These are phyloP conservation scores for Arthrobotrys iridis DNA, from an alignment of 2,329 filamentous ascomycete genomes.

Conservation along the genomic window DNA sequence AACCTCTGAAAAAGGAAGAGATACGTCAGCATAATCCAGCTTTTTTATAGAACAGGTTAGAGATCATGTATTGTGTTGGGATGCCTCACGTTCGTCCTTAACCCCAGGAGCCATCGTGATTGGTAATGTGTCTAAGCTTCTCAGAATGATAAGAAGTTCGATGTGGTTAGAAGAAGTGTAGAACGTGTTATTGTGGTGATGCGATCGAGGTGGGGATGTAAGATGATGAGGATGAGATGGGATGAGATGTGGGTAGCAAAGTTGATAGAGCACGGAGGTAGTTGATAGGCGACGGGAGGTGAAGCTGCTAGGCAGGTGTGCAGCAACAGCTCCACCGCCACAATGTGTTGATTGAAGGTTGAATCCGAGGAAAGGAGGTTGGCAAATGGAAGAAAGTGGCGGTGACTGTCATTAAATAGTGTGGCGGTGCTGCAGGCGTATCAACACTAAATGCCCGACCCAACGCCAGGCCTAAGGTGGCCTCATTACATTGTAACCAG, in stretches of 20 bases:
- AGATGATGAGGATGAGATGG: neutral
- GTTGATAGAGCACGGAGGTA: slow-evolving; percentile 2
- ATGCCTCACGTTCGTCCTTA: slow-evolving; percentile 47
- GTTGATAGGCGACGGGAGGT: neutral
- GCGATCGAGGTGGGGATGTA: neutral
- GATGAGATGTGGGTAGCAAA: neutral
- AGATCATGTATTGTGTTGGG: neutral
- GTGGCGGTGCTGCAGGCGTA: neutral
- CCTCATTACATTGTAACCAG: slow-evolving; percentile 14
- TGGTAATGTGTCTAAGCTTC: neutral
- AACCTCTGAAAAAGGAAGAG: slow-evolving; percentile 4
- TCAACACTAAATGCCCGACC: slow-evolving; percentile 9
- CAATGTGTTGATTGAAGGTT: slow-evolving; percentile 13
- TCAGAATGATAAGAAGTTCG: neutral
- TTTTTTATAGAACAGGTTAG: neutral
- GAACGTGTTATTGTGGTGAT: neutral
- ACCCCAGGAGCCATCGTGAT: slow-evolving; percentile 39
- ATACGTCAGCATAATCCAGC: neutral
- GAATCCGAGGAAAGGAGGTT: neutral
- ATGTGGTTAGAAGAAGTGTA: neutral
- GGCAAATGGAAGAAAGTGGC: too few relatives aligned
- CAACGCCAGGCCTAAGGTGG: slow-evolving; percentile 4
- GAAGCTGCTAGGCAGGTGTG: neutral
- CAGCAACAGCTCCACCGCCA: neutral
- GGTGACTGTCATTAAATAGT: neutral